Evolutionary conservation across 495 filamentous ascomycete species (phyloP).

Genomic region (Xanthoparmelia taractica): DNA sequence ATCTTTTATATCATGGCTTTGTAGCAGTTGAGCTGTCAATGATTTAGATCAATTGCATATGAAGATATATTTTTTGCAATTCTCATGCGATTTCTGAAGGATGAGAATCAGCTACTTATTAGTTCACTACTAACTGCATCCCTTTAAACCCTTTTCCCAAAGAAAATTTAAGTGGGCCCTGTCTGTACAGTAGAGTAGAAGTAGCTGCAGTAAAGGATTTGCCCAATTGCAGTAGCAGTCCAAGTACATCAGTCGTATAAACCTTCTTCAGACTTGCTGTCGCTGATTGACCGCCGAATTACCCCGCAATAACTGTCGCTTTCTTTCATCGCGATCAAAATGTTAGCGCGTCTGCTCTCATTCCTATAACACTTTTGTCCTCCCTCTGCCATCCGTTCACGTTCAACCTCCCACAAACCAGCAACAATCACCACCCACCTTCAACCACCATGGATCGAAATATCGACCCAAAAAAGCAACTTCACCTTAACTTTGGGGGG

Average conservation of each 20-base stretch:
- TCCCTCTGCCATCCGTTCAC: no score
- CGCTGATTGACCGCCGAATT: not conserved
- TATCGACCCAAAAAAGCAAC: conserved; percentile 53
- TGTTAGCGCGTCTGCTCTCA: not conserved
- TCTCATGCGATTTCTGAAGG: no score
- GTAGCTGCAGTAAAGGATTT: not conserved
- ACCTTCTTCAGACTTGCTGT: not conserved
- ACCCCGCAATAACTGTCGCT: not conserved
- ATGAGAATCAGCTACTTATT: no score
- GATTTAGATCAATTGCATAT: no score
- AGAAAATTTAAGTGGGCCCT: not conserved
- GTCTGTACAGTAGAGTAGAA: not conserved
- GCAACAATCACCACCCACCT: not conserved
- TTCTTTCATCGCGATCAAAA: not conserved
- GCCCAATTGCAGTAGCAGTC: no score
- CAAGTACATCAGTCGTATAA: no score
- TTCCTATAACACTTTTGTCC: not conserved
- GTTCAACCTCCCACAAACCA: not conserved
- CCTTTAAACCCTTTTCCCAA: no score
- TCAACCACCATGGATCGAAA: conserved; percentile 23
- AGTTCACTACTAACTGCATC: no score
- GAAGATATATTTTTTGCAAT: no score
- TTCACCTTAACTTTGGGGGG: conserved; percentile 61
- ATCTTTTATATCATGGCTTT: not conserved
- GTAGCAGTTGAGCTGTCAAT: not conserved